Evolutionary conservation across 1,284 basidiomycete species (phyloP).

Genomic region (Pseudozyma sp.): DNA sequence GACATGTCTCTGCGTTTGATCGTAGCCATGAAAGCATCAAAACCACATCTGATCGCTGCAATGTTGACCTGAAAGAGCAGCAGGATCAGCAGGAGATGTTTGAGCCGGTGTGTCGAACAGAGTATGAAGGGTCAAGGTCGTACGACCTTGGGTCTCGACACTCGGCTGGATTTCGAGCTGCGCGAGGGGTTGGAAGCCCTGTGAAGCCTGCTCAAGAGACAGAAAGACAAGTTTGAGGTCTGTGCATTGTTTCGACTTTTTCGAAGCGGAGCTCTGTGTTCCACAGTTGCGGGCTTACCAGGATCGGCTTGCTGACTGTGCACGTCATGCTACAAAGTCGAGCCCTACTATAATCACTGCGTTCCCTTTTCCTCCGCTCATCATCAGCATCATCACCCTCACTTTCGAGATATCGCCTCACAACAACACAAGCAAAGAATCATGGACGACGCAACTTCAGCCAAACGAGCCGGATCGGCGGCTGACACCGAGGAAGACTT

Average conservation of each 20-base stretch:
- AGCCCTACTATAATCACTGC: neutral
- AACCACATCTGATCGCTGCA: too few relatives aligned
- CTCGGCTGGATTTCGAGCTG: too few relatives aligned
- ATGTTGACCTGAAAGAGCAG: too few relatives aligned
- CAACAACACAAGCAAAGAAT: neutral
- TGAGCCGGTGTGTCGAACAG: too few relatives aligned
- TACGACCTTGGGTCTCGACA: too few relatives aligned
- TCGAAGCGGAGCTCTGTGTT: neutral
- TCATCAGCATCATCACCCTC: neutral
- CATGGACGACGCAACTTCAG: slow-evolving; percentile 22
- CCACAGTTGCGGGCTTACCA: neutral
- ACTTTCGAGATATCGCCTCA: neutral
- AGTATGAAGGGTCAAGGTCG: too few relatives aligned
- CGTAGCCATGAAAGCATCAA: too few relatives aligned
- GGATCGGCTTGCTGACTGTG: neutral
- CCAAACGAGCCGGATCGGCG: slow-evolving; percentile 39
- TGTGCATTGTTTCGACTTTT: neutral
- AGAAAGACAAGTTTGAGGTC: neutral
- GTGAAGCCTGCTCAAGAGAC: too few relatives aligned
- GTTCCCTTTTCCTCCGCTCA: neutral
- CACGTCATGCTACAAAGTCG: neutral
- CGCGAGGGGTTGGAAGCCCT: too few relatives aligned
- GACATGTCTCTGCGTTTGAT: too few relatives aligned
- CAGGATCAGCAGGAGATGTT: too few relatives aligned
- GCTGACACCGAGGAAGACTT: slow-evolving; percentile 40